Base-by-base conservation (phyloP, 805 yeast species). In the Kodamaea jinghongensis region DNA sequence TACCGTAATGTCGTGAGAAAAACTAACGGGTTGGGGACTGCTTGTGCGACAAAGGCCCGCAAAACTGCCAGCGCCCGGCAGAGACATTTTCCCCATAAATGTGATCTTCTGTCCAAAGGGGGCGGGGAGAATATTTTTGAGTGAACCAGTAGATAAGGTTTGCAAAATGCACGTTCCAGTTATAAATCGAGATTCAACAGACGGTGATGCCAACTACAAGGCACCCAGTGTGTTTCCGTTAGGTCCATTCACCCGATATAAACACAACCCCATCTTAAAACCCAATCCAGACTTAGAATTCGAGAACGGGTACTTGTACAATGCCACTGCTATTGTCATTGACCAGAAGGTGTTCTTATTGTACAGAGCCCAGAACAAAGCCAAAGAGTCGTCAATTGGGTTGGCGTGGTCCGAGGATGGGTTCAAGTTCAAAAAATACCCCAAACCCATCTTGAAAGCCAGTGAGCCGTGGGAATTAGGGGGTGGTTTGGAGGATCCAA, bases 401-500 rank as follows among this genome's bases (percentile, higher is more conserved):
- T 42, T 68, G 17, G 73, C 73, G 3, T 67, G 71, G 71, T 63
- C 66, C 26, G 47, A 47, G 1, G 72, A 67, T 44, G 73, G 73
- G 0, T 52, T 50, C 48, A 52, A 54, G 27, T 68, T 68, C 48
- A 49, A 44, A 8, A 48, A 62, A 33, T 56, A 53, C 45, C 48
- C 46, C 23, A 44, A 52, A 28, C 73, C 73, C 9, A 52, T 68
- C 9, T 36, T 68, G 27, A 42, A 38, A 11, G 63, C 72, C 4
- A 60, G 70, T 1, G 71, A 67, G 43, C 50, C 60, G 2, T 67
- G 68, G 65, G 73, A 68, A 42, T 22, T 34, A 22, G 63, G 62
- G 4, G 73, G 73, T 10, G 73, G 73, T 2, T 57, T 66, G 36
- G 73, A 68, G 45, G 73, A 68, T 41, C 73, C 73, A 3, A 50